Evolutionary conservation across 2,329 filamentous ascomycete genomes (phyloP).

Genomic region (Didymella sp.): DNA sequence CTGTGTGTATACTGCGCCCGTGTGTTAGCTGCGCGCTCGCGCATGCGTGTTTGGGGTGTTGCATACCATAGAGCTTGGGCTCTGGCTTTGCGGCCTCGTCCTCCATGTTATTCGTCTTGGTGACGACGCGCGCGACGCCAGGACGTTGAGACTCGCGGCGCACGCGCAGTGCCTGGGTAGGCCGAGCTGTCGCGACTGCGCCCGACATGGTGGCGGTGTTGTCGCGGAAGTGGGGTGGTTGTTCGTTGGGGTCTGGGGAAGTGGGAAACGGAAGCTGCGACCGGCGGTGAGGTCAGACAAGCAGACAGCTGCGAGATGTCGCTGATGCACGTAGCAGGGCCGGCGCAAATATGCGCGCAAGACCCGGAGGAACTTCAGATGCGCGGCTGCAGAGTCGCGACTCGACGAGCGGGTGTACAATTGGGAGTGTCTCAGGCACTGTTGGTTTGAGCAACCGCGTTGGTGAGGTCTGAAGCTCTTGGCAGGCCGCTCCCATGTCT

Average conservation of each 20-base stretch:
- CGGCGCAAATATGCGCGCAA: constrained; percentile 20
- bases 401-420: constrained; percentile 1
- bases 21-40: constrained; percentile 19
- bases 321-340: constrained; percentile 3
- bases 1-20: constrained; percentile 69
- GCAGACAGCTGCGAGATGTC: constrained; percentile 1
- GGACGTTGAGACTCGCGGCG: constrained; percentile 54
- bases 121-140: constrained; percentile 38
- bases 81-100: constrained; percentile 40
- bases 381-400: constrained; percentile 6
- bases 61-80: constrained; percentile 42
- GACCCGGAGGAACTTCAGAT: constrained; percentile 12
- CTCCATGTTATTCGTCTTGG: constrained; percentile 39
- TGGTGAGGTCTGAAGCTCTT: constrained; percentile 11
- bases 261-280: constrained; percentile 19
- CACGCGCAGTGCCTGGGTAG: constrained; percentile 53
- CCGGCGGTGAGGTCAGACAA: constrained; percentile 16
- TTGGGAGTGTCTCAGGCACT: constrained; percentile 13
- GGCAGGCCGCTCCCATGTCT: background rate
- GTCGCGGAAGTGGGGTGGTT: constrained; percentile 9
- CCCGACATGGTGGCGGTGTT: constrained; percentile 39
- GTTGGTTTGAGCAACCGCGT: constrained; percentile 15
- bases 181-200: constrained; percentile 43
- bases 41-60: background rate
- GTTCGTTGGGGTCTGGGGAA: constrained; percentile 15